Evolutionary conservation across 2,329 filamentous ascomycete species (phyloP), one percentile per base, ranked within the genome.

Genomic region (Lasiodiplodia theobromae): DNA sequence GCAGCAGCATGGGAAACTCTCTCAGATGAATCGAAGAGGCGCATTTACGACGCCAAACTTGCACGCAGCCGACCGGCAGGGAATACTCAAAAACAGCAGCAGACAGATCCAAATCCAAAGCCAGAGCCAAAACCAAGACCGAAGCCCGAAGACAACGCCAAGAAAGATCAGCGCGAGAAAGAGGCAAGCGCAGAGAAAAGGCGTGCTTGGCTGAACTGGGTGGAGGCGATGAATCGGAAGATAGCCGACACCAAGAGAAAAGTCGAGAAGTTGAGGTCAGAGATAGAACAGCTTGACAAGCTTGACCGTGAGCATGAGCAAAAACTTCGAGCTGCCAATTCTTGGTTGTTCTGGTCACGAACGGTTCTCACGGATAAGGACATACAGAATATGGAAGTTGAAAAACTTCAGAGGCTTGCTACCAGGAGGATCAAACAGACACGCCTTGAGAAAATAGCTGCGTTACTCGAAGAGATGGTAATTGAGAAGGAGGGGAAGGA

Each of bases 341-440:
- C 47, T n/a, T 51, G 47, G 47, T 51, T 28, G 4, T 28, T 28
- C 4, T 28, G 47, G 47, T 16, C 47, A 7, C 18, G 47, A 18
- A 21, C 14, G 7, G 47, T 25, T 10, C 21, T 51, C 47, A 51
- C 18, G n/a, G 47, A 51, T 2, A 4, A 51, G n/a, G 47, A 51
- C 1, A 18, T 51, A 23, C 47, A 12, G 18, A n/a, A 21, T 3
- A 51, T 51, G 47, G 47, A 51, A 51, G n/a, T 23, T n/a, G 47
- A 21, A 51, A 51, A 21, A 51, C 47, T 51, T 18, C n/a, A 51
- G 47, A 51, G 47, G 21, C 47, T 51, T 51, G 47, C 47, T 51
- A 8, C 47, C 11, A 51, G 47, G 18, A 25, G 47, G 21, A 51
- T 51, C 47, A 51, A 51, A 51, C 21, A 51, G 47, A 21, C 47